phyloP scores from a whole-genome alignment of 2,329 filamentous ascomycete species.

The Fusarium sp. region DNA sequence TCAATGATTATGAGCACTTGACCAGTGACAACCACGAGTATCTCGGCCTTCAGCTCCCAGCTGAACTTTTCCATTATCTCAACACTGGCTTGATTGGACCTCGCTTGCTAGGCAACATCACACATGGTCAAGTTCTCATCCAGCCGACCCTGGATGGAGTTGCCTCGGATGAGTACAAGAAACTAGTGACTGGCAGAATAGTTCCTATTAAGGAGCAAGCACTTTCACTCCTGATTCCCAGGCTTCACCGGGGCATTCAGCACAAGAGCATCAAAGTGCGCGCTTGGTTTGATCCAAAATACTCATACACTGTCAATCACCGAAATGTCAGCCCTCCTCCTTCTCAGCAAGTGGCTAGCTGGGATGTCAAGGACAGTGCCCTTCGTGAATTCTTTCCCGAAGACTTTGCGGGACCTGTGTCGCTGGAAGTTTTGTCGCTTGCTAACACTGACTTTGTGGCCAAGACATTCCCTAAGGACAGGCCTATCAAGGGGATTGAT shows the following conservation, averaged over 20 bases:
- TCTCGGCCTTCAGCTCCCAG: slow-evolving; percentile 88
- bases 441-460: slow-evolving; percentile 78
- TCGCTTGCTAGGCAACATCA: slow-evolving; percentile 85
- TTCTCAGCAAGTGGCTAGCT: slow-evolving; percentile 68
- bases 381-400: slow-evolving; percentile 65
- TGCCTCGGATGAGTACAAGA: slow-evolving; percentile 83
- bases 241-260: slow-evolving; percentile 86
- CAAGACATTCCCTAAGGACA: slow-evolving; percentile 75
- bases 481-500: slow-evolving; percentile 73
- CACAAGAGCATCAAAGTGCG: slow-evolving; percentile 83
- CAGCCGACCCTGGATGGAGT: slow-evolving; percentile 89
- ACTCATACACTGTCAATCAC: slow-evolving; percentile 78
- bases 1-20: slow-evolving; percentile 79
- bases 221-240: slow-evolving; percentile 82
- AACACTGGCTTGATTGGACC: slow-evolving; percentile 86
- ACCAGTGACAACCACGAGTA: slow-evolving; percentile 91
- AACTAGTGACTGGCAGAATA: slow-evolving; percentile 81
- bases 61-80: slow-evolving; percentile 92
- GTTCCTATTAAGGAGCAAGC: slow-evolving; percentile 82
- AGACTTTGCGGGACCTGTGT: slow-evolving; percentile 60
- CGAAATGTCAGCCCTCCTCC: slow-evolving; percentile 63
- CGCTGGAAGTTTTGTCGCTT: slow-evolving; percentile 76
- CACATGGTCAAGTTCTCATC: slow-evolving; percentile 83
- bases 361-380: slow-evolving; percentile 79
- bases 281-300: slow-evolving; percentile 86